A percentile compares a stretch with the other conserved stretches of the same genome.
Evolutionary conservation across 169 alveolate species (phyloP).

Genomic region (Perkinsus marinus): DNA sequence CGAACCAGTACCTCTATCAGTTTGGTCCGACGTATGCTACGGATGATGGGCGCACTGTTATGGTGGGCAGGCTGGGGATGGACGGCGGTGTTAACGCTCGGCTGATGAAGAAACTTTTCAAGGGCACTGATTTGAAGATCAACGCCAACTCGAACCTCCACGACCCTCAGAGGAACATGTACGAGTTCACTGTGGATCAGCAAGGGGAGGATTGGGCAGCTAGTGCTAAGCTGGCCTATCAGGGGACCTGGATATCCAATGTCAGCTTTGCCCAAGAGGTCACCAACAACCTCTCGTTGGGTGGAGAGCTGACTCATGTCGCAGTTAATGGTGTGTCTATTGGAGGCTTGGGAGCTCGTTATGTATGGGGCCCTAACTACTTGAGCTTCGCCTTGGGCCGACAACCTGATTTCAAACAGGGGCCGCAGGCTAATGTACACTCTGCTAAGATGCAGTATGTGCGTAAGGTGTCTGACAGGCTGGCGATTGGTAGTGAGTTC

Average conservation of each 20-base stretch:
- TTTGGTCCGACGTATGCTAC: conserved; percentile 71
- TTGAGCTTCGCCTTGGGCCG: conserved; percentile 29
- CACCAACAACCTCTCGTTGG: conserved; percentile 55
- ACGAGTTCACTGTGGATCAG: conserved; percentile 64
- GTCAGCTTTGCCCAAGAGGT: conserved; percentile 43
- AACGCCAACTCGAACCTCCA: conserved; percentile 54
- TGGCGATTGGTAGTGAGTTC: conserved; percentile 69
- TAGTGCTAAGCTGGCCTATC: conserved; percentile 64
- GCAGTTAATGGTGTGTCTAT: conserved; percentile 70
- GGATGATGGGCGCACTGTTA: conserved; percentile 48
- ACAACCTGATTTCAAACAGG: conserved; percentile 60
- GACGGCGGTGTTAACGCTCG: conserved; percentile 63
- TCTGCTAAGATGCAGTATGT: conserved; percentile 48
- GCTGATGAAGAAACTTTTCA: conserved; percentile 30
- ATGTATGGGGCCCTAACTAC: conserved; percentile 48
- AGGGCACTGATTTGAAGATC: conserved; percentile 49
- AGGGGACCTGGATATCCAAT: conserved; percentile 29
- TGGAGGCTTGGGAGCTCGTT: conserved; percentile 65
- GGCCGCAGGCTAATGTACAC: conserved; percentile 22
- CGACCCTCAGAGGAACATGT: conserved; percentile 56
- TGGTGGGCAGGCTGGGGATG: conserved; percentile 53
- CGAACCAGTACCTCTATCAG: conserved; percentile 63
- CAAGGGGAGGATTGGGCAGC: conserved; percentile 53
- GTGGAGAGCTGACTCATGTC: conserved; percentile 72
- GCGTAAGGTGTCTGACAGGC: conserved; percentile 54